Evolutionary conservation across 2,329 filamentous ascomycete species (phyloP).

Genomic region (Zalaria obscura): DNA sequence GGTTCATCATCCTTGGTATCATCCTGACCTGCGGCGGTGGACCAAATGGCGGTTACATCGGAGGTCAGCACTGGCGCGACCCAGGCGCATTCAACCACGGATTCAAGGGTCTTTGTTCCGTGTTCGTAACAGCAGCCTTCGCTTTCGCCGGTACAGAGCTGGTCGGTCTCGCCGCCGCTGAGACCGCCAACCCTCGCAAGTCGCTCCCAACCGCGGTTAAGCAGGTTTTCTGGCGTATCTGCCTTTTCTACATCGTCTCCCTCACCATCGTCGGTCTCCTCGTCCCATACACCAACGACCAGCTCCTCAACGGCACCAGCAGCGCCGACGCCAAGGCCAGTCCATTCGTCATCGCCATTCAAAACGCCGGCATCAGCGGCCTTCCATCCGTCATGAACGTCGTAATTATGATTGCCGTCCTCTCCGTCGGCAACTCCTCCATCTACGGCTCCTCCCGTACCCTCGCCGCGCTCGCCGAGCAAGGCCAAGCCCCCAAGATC

Average conservation of each 20-base stretch:
- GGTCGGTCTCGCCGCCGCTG: constrained; percentile 62
- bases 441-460: constrained; percentile 87
- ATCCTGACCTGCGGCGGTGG: constrained; percentile 71
- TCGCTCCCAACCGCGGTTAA: constrained; percentile 77
- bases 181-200: constrained; percentile 66
- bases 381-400: constrained; percentile 85
- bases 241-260: constrained; percentile 66
- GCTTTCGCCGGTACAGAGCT: constrained; percentile 64
- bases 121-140: constrained; percentile 65
- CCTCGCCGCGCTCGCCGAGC: constrained; percentile 76
- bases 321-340: constrained; percentile 60
- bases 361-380: constrained; percentile 62
- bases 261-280: constrained; percentile 69
- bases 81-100: constrained; percentile 78
- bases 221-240: constrained; percentile 88
- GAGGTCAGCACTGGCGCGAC: constrained; percentile 57
- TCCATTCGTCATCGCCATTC: constrained; percentile 86
- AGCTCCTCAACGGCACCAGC: constrained; percentile 44
- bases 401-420: constrained; percentile 81
- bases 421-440: constrained; percentile 83
- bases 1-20: constrained; percentile 79
- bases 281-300: constrained; percentile 55
- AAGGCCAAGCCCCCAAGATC: constrained; percentile 43
- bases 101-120: constrained; percentile 69
- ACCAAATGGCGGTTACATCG: constrained; percentile 61